Evolutionary conservation across 257 asterid genomes (phyloP), one percentile per base, ranked within the genome.

Genomic region (Dorcoceras hygrometricum): DNA sequence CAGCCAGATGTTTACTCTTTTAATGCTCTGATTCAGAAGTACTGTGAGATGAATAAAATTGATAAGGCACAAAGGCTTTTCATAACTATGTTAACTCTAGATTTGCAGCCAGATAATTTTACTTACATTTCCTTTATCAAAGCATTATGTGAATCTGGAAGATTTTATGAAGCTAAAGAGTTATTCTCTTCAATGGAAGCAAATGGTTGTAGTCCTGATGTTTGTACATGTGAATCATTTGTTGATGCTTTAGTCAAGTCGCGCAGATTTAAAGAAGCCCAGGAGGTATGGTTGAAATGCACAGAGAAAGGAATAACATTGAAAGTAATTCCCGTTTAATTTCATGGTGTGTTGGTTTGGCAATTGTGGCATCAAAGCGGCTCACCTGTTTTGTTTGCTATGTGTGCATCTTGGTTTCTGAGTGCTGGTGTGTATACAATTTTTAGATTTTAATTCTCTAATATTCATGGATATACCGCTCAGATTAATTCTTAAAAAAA

Each of bases 41-140:
- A 79, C 56, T 93, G 95, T 69, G 77, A 78, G 73, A 72, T 32
- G 67, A 80, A 80, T 76, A 77, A 83, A 82, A 77, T 88, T 65
- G 90, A 82, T 65, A 78, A 75, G 83, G 98, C 97, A 4, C 84
- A 88, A 71, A 82, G 81, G 76, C 78, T 90, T 77, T 90, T 93
- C 62, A 59, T 24, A 59, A 83, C 84, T 83, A 90, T 93, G 97
- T 65, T 83, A 65, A 19, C 76, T 0, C 67, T 86, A 78, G 81
- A 75, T 63, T 76, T 93, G 79, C 77, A n/a, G 62, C 95, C 95
- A 24, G 96, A 93, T 80, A 86, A 82, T 73, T 82, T 81, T 77
- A 89, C 97, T 8, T 89, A 82, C 46, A 71, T 71, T 57, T 85
- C 95, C 61, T 89, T 90, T 78, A 78, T 93, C 69, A 82, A 71